Percentiles rank a stretch among this genome's conserved stretches.
Evolutionary conservation across 2,329 filamentous ascomycete genomes (phyloP).

Genomic region (Pseudogymnoascus sp.): DNA sequence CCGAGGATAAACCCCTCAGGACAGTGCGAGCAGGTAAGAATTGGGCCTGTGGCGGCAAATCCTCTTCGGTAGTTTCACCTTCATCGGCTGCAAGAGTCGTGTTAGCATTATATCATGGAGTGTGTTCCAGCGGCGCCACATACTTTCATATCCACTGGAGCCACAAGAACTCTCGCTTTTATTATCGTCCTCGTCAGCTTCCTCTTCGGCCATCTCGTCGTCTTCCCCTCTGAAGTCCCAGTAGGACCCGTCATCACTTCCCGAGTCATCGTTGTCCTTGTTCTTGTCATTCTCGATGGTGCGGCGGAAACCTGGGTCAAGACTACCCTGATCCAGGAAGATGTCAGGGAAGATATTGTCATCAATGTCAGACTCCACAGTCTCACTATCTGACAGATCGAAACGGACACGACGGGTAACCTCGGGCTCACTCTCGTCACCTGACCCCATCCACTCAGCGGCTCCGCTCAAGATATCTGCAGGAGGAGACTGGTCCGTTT

Average conservation of each 20-base stretch:
- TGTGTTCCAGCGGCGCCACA: conserved; percentile 25
- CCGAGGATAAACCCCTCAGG: conserved; percentile 37
- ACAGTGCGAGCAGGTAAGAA: conserved; percentile 40
- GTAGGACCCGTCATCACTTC: conserved; percentile 18
- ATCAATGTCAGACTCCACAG: conserved; percentile 54
- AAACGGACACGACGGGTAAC: conserved; percentile 57
- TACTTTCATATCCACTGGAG: conserved; percentile 52
- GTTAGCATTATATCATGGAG: conserved; percentile 34
- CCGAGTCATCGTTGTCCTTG: conserved; percentile 27
- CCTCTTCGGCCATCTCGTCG: conserved; percentile 29
- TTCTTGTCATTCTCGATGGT: conserved; percentile 64
- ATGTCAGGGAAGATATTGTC: conserved; percentile 60
- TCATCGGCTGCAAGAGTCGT: conserved; percentile 39
- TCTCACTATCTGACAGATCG: conserved; percentile 56
- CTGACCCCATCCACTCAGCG: conserved; percentile 12
- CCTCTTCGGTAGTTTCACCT: conserved; percentile 53
- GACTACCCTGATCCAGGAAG: conserved; percentile 64
- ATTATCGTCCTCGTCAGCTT: conserved; percentile 29
- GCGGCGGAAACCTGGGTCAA: conserved; percentile 63
- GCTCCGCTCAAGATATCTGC: conserved; percentile 14
- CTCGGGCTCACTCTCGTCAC: conserved; percentile 12
- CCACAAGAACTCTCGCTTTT: conserved; percentile 27
- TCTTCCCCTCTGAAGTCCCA: conserved; percentile 19
- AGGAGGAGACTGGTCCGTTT: conserved; percentile 16
- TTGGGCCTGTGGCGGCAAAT: conserved; percentile 39